Evolutionary conservation across 2,329 filamentous ascomycete genomes (phyloP).

Genomic region (Hymenoscyphus linearis): DNA sequence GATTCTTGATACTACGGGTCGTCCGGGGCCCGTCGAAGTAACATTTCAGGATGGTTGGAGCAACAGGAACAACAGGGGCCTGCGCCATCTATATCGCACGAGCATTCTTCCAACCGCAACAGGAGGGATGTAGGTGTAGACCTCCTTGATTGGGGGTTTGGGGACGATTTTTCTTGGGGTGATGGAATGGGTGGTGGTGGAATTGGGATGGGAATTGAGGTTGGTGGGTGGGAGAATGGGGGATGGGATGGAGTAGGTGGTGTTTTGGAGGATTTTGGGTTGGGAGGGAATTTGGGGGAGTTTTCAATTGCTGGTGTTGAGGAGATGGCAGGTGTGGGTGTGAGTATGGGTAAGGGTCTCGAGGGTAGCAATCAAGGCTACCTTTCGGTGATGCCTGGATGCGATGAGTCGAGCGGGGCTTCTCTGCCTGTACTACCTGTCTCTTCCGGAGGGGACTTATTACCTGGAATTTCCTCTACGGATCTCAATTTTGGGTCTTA

Average conservation of each 20-base stretch:
- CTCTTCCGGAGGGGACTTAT: neutral
- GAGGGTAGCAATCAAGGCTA: neutral
- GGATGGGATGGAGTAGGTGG: too few species aligned
- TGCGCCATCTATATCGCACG: neutral
- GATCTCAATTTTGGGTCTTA: neutral
- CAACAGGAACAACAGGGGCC: neutral
- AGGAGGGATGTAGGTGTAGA: neutral
- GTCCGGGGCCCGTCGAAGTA: neutral
- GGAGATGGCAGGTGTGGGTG: neutral
- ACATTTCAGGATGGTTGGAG: neutral
- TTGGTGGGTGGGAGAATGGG: too few species aligned
- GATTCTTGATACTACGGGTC: neutral
- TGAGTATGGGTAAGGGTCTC: neutral
- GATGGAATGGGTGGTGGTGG: neutral
- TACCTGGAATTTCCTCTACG: neutral
- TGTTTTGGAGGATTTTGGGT: too few species aligned
- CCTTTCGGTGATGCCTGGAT: neutral
- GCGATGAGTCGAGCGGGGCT: neutral
- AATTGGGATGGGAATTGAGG: neutral
- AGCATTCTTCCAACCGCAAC: neutral
- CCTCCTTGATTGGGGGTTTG: neutral
- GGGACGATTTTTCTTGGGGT: neutral
- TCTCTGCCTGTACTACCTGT: neutral
- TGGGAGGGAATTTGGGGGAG: neutral
- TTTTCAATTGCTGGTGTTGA: neutral